Evolutionary conservation across 2,329 filamentous ascomycete genomes (phyloP).

Genomic region (Botrytis pseudocinerea): DNA sequence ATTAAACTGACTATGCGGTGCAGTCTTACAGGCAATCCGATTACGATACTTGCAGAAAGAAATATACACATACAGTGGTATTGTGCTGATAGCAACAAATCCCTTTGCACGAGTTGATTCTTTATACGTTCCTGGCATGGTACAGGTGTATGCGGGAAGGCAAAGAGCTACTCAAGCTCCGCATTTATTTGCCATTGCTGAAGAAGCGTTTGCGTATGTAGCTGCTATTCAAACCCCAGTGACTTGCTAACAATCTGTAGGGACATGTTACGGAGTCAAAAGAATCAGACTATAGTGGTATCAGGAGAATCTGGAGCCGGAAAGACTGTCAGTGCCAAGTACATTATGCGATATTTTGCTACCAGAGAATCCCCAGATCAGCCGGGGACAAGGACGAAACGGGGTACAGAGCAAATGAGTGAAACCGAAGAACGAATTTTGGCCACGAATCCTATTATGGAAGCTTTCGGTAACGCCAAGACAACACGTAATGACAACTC

Average conservation of each 20-base stretch:
- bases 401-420: slow-evolving; percentile 80
- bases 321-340: slow-evolving; percentile 99
- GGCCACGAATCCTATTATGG: slow-evolving; percentile 99
- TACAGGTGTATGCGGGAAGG: slow-evolving; percentile 98
- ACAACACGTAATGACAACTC: slow-evolving; percentile 99
- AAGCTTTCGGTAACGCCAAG: slow-evolving; percentile 99
- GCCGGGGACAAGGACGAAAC: slow-evolving; percentile 73
- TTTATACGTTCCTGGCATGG: slow-evolving; percentile 97
- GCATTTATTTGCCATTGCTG: slow-evolving; percentile 97
- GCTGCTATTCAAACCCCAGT: slow-evolving; percentile 14
- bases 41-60: slow-evolving; percentile 97
- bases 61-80: slow-evolving; percentile 99
- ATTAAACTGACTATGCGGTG: slow-evolving; percentile 29
- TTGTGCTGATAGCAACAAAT: slow-evolving; percentile 97
- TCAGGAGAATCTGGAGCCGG: slow-evolving; percentile 98
- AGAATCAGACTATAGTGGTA: slow-evolving; percentile 99
- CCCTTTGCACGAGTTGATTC: slow-evolving; percentile 97
- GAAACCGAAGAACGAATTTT: slow-evolving; percentile 98
- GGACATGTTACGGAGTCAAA: slow-evolving; percentile 93
- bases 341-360: slow-evolving; percentile 99
- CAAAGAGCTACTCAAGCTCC: slow-evolving; percentile 95
- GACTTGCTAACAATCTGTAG: slow-evolving; percentile 53
- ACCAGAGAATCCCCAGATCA: slow-evolving; percentile 93
- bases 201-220: slow-evolving; percentile 93
- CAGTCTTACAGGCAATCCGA: slow-evolving; percentile 95